Conservation (phyloP, 345 rosid species). For the Cardiospermum halicacabum region DNA sequence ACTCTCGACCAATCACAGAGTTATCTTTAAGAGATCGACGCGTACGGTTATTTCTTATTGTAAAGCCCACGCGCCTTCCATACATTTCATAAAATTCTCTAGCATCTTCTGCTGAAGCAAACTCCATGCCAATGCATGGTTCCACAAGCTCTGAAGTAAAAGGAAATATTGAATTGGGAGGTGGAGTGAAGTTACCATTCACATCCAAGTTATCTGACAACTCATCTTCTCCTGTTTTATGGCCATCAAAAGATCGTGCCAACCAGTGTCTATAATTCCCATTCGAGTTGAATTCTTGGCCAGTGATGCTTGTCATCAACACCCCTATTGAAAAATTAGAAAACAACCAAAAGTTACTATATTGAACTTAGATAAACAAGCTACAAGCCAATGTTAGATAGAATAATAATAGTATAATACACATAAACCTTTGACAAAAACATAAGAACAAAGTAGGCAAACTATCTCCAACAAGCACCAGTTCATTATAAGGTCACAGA, state of each 20-base stretch:
- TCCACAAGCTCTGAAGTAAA: conserved; percentile 16
- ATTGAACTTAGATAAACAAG: neutral
- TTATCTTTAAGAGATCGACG: conserved; percentile 39
- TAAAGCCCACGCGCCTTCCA: conserved; percentile 34
- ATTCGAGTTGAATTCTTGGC: conserved; percentile 19
- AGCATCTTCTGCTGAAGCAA: conserved; percentile 37
- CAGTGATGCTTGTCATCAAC: conserved; percentile 31
- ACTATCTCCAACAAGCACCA: neutral
- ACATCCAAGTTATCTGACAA: conserved; percentile 30
- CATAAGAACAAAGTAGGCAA: neutral
- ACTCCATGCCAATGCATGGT: conserved; percentile 33
- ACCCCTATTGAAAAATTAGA: conserved; percentile 14
- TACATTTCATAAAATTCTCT: conserved; percentile 41
- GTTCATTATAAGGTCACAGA: neutral
- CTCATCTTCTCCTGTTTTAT: conserved; percentile 32
- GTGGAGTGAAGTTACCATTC: conserved; percentile 18
- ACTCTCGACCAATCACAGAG: conserved; percentile 40
- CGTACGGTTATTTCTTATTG: conserved; percentile 37
- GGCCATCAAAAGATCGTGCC: conserved; percentile 35
- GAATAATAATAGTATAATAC: neutral
- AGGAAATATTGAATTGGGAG: conserved; percentile 17
- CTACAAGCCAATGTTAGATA: neutral
- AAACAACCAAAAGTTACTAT: conserved; percentile 4
- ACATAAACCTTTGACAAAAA: neutral
- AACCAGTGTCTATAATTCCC: conserved; percentile 30